Conservation (phyloP, 139 green algal genomes). For the Volvox reticuliferus region DNA sequence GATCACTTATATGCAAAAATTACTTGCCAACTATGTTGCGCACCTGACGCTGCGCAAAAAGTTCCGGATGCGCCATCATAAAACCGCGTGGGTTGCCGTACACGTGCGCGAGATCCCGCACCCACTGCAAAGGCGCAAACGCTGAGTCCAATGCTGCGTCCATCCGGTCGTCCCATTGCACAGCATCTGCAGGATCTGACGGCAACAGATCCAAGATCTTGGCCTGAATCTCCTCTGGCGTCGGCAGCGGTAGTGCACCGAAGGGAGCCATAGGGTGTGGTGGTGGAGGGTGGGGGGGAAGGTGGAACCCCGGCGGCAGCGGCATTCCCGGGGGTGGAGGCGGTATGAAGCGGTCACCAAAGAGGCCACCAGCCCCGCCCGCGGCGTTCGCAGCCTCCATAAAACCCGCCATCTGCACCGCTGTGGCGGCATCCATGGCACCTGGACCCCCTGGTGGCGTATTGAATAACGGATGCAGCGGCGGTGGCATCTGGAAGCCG, state of each 20-base stretch:
- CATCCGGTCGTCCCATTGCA: slow-evolving; percentile 36
- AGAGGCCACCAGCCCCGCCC: not conserved
- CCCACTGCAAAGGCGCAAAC: slow-evolving; percentile 28
- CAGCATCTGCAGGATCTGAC: not conserved
- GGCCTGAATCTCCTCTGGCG: slow-evolving; percentile 37
- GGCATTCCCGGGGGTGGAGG: slow-evolving; percentile 25
- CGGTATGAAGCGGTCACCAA: slow-evolving; percentile 20
- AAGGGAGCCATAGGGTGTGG: not conserved
- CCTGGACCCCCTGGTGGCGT: not conserved
- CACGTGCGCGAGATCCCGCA: not conserved
- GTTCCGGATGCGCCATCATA: slow-evolving; percentile 19
- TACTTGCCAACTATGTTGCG: not conserved
- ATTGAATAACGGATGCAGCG: slow-evolving; percentile 16
- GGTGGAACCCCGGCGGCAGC: slow-evolving; percentile 25
- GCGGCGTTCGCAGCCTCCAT: not conserved
- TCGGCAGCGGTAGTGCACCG: not conserved
- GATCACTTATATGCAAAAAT: too few relatives aligned
- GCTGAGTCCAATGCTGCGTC: slow-evolving; percentile 11
- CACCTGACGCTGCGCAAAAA: slow-evolving; percentile 34
- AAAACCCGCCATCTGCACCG: not conserved
- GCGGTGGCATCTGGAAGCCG: slow-evolving; percentile 33
- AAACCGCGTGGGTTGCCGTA: slow-evolving; percentile 32
- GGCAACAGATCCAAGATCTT: slow-evolving; percentile 42
- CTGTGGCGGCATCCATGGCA: slow-evolving; percentile 1
- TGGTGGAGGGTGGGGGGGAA: not conserved